Evolutionary conservation across 176 grass and related monocot species (phyloP), one percentile per base, ranked within the genome.

Genomic region (Echinochloa phyllopogon): DNA sequence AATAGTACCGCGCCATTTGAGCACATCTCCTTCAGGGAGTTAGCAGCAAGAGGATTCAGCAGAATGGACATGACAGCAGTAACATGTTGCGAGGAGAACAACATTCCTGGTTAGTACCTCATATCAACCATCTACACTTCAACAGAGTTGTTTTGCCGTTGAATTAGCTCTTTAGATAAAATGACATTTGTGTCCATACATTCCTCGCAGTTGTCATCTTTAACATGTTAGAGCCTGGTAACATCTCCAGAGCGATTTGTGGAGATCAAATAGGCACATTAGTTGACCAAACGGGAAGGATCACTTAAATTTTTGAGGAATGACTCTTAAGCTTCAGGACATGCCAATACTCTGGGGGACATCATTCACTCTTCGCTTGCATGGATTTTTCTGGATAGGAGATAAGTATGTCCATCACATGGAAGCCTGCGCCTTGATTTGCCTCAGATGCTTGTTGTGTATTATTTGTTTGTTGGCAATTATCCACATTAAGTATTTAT

Each of bases 31-130:
- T 96, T 86, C 82, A 91, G 94, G 78, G 94, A 99, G 84, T 84
- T 99, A 53, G 81, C 82, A 78, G 83, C 88, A 69, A 94, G 94
- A 92, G 93, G 84, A 42, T 91, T 84, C 65, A 94, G 88, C 68
- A 91, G 87, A 77, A 91, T 99, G 83, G 94, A 99, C 77, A 92
- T 93, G 87, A 94, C 97, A 56, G 92, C 97, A 69, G 72, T 99
- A 86, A 95, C 92, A 21, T 92, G 93, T 48, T 99, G 97, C n/a
- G 91, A 96, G 85, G 97, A 99, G 72, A 99, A 96, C 83, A 96
- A 96, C 74, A 94, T 96, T 86, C 97, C 97, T 62, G 97, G 97
- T 99, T 84, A 83, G 83, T 64, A 47, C 69, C 44, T 69, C 53
- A 33, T 24, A 74, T 78, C 37, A 59, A 21, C 21, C 50, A 66